phyloP scores from a whole-genome alignment of 2,329 filamentous ascomycete genomes.

The Trichoderma pleuroti region DNA sequence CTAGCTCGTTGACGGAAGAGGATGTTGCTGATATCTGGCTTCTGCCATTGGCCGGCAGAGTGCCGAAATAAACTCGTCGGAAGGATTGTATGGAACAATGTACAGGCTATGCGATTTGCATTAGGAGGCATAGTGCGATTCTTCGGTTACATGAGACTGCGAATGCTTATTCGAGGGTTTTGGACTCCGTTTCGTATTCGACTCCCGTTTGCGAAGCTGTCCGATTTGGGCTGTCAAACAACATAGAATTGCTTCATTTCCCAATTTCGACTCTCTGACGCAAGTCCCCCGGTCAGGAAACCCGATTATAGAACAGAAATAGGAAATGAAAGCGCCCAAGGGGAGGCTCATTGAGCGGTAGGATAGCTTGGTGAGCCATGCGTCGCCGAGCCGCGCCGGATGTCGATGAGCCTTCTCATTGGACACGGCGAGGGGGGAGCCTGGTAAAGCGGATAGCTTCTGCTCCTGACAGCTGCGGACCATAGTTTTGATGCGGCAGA shows the following conservation, averaged over 20 bases:
- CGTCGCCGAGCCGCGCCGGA: conserved; percentile 2
- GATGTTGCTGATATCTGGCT: background rate
- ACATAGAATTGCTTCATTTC: background rate
- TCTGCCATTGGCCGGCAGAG: background rate
- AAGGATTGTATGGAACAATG: background rate
- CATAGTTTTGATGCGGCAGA: background rate
- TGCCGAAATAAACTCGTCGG: background rate
- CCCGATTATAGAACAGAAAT: background rate
- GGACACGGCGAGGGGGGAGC: background rate
- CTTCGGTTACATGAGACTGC: background rate
- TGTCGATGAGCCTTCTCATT: background rate
- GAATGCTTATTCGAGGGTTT: background rate
- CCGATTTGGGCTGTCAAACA: background rate
- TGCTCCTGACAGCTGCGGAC: background rate
- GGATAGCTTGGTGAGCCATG: background rate
- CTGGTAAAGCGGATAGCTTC: background rate
- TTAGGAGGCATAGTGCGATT: background rate
- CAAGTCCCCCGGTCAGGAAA: background rate
- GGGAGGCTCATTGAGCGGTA: background rate
- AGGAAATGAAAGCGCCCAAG: background rate
- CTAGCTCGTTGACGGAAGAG: background rate
- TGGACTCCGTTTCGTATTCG: background rate
- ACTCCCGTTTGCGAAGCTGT: background rate
- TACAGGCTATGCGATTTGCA: background rate
- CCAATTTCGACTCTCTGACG: background rate